Evolutionary conservation across 306 rosid genomes (phyloP).

Genomic region (Styphnolobium japonicum): DNA sequence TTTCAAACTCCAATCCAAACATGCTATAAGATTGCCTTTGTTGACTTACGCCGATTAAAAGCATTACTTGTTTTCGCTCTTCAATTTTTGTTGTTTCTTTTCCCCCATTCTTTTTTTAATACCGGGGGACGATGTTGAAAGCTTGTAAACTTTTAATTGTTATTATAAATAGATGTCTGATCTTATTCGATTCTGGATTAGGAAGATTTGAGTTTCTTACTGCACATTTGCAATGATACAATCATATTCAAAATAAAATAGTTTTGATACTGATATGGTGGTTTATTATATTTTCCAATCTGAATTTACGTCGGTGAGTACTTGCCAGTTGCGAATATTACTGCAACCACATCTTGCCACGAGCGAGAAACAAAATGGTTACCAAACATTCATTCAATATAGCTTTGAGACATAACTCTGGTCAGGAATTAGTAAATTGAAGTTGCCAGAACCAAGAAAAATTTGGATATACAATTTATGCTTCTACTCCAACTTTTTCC

Average conservation of each 20-base stretch:
- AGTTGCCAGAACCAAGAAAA: background rate
- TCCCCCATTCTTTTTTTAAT: constrained; percentile 24
- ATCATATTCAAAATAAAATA: background rate
- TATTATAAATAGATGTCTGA: constrained; percentile 20
- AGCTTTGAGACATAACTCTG: background rate
- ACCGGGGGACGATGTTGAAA: constrained; percentile 32
- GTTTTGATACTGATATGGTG: background rate
- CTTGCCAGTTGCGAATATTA: background rate
- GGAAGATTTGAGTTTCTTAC: constrained; percentile 2
- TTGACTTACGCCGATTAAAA: constrained; percentile 25
- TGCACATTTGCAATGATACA: background rate
- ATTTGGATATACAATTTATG: background rate
- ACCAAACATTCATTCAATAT: background rate
- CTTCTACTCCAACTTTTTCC: background rate
- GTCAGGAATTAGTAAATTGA: background rate
- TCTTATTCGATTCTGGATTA: constrained; percentile 15
- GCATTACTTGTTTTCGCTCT: background rate
- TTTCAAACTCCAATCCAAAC: too few species aligned
- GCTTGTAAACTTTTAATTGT: constrained; percentile 31
- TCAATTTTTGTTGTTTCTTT: constrained; percentile 17
- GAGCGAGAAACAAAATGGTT: background rate
- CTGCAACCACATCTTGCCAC: background rate
- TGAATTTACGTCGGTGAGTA: background rate
- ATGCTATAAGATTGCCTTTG: constrained; percentile 23
- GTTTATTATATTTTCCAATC: background rate